phyloP scores from a whole-genome alignment of 2,329 filamentous ascomycete species.

The Ascochyta viciae-villosae region DNA sequence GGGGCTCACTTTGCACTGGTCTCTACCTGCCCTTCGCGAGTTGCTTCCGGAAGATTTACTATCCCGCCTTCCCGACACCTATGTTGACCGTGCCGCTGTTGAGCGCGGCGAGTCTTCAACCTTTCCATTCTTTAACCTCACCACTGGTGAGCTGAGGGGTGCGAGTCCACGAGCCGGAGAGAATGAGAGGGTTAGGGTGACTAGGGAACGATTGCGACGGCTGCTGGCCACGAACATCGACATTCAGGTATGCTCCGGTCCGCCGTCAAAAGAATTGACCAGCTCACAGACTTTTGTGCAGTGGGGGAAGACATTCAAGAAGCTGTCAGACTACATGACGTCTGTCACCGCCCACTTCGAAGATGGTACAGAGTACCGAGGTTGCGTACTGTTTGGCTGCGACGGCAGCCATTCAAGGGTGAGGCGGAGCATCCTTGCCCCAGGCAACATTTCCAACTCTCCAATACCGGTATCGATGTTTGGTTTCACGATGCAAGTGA shows the following conservation, averaged over 20 bases:
- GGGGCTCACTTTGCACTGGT: slow-evolving; percentile 29
- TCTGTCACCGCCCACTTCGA: slow-evolving; percentile 14
- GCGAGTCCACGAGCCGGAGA: slow-evolving; percentile 8
- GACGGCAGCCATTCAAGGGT: slow-evolving; percentile 19
- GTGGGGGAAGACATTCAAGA: slow-evolving; percentile 19
- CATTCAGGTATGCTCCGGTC: slow-evolving; percentile 5
- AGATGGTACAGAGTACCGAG: slow-evolving; percentile 15
- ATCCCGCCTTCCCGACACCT: slow-evolving; percentile 12
- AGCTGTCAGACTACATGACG: background rate
- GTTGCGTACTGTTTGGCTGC: slow-evolving; percentile 19
- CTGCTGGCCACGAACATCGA: slow-evolving; percentile 17
- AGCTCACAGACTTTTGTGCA: background rate
- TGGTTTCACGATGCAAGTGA: slow-evolving; percentile 18
- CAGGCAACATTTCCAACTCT: background rate
- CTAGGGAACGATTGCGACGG: slow-evolving; percentile 11
- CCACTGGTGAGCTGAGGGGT: slow-evolving; percentile 15
- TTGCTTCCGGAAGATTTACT: slow-evolving; percentile 12
- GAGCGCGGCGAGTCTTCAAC: slow-evolving; percentile 15
- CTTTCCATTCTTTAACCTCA: slow-evolving; percentile 24
- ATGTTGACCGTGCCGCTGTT: slow-evolving; percentile 20
- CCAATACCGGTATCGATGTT: slow-evolving; percentile 16
- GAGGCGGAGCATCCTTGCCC: background rate
- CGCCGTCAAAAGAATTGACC: background rate
- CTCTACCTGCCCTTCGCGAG: slow-evolving; percentile 15
- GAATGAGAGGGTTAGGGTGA: slow-evolving; percentile 16